Conservation (phyloP, 306 rosid species). For the Dalbergia cochinchinensis region DNA sequence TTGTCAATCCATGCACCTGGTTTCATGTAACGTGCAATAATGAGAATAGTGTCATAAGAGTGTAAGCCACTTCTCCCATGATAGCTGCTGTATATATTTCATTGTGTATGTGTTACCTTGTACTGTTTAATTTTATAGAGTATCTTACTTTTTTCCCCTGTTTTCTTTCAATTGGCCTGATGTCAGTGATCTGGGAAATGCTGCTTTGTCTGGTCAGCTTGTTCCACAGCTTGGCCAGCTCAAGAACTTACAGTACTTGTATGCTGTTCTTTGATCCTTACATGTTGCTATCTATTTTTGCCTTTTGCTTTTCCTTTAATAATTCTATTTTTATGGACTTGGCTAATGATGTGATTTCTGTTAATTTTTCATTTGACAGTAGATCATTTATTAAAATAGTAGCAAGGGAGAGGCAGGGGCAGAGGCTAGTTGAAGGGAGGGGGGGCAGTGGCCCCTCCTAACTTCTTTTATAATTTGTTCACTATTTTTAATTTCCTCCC, state of each 20-base stretch:
- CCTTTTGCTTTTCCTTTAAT: neutral
- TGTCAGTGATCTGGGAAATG: conserved; percentile 84
- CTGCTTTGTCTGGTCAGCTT: conserved; percentile 78
- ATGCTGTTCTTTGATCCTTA: conserved; percentile 47
- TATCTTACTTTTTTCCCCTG: conserved; percentile 19
- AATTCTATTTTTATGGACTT: neutral
- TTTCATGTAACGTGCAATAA: conserved; percentile 91
- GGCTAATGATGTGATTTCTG: neutral
- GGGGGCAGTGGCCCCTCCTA: too few relatives aligned
- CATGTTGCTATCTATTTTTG: neutral
- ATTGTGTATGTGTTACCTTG: neutral
- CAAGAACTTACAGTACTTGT: conserved; percentile 82
- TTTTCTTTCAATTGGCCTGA: conserved; percentile 30
- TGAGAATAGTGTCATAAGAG: conserved; percentile 84
- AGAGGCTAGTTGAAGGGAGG: too few relatives aligned
- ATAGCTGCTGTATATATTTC: neutral
- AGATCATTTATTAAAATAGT: neutral
- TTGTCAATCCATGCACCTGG: conserved; percentile 91
- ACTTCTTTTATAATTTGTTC: too few relatives aligned
- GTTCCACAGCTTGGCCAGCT: conserved; percentile 83
- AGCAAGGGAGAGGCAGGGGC: neutral
- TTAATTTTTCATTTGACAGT: neutral
- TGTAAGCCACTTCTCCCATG: conserved; percentile 57
- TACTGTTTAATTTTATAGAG: conserved; percentile 14
- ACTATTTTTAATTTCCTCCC: too few relatives aligned